Percentiles rank a stretch among this genome's conserved stretches.
These are phyloP conservation scores for Talaromyces rugulosus DNA, from an alignment of 2,329 filamentous ascomycete genomes.

Conservation along the genomic window DNA sequence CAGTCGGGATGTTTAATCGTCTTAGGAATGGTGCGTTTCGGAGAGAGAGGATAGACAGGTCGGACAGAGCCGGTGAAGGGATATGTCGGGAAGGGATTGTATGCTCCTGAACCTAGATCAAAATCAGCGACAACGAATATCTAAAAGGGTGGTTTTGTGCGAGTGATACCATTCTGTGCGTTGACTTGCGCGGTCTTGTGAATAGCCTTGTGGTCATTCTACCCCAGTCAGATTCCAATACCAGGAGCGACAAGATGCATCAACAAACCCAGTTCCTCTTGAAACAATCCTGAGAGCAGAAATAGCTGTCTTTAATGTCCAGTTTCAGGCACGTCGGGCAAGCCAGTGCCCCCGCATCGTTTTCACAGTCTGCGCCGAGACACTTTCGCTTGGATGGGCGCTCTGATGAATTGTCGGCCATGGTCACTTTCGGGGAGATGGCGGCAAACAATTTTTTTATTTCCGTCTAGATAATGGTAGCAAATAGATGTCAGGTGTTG, in stretches of 20 bases:
- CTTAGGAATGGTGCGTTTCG: constrained; percentile 65
- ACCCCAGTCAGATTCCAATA: constrained; percentile 6
- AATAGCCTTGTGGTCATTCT: constrained; percentile 50
- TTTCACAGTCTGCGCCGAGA: constrained; percentile 71
- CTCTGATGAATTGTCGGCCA: not conserved
- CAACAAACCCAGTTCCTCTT: constrained; percentile 84
- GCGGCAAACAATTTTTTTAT: not conserved
- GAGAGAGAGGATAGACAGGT: constrained; percentile 76
- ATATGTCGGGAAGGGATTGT: constrained; percentile 83
- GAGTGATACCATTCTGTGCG: constrained; percentile 68
- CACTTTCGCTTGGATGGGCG: constrained; percentile 45
- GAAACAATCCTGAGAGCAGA: constrained; percentile 94
- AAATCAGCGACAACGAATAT: constrained; percentile 62
- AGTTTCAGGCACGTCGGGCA: constrained; percentile 89
- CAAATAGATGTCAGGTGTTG: not conserved
- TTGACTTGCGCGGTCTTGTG: constrained; percentile 57
- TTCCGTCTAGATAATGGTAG: not conserved
- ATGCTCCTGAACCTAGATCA: constrained; percentile 73
- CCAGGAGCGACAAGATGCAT: not conserved
- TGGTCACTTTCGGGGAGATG: not conserved
- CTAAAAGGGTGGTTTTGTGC: constrained; percentile 46
- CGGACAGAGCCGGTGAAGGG: constrained; percentile 72
- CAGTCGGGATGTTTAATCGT: constrained; percentile 78
- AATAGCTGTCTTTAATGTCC: constrained; percentile 60
- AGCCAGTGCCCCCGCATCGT: constrained; percentile 75